Conservation (phyloP, 75 land plant species). For the Pinus tabuliformis region DNA sequence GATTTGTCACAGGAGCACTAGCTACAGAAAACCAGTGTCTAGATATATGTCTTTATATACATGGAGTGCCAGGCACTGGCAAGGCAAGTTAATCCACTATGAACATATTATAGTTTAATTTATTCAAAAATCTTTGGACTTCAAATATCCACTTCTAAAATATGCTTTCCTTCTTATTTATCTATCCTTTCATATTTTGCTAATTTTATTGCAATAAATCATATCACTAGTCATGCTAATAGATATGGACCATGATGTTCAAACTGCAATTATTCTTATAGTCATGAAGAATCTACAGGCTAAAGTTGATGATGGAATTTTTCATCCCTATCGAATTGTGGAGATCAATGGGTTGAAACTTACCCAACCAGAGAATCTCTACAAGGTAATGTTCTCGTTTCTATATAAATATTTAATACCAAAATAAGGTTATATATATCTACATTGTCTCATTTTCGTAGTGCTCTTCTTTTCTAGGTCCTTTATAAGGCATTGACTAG, state of each 20-base stretch:
- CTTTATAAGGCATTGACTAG: slow-evolving; percentile 94
- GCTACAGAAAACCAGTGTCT: slow-evolving; percentile 72
- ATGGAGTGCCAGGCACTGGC: slow-evolving; percentile 99
- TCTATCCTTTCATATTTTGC: neutral
- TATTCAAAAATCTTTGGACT: neutral
- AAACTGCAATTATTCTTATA: slow-evolving; percentile 93
- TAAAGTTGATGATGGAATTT: slow-evolving; percentile 59
- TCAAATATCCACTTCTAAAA: neutral
- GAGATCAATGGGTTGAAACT: slow-evolving; percentile 94
- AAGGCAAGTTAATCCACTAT: slow-evolving; percentile 54
- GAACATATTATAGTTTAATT: neutral
- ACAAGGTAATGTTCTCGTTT: slow-evolving; percentile 42
- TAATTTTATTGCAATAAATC: neutral
- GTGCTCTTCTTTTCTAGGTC: slow-evolving; percentile 43
- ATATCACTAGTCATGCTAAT: neutral
- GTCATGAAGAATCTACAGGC: slow-evolving; percentile 77
- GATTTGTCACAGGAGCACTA: slow-evolving; percentile 86
- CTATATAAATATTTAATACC: slow-evolving; percentile 2
- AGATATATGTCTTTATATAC: slow-evolving; percentile 94
- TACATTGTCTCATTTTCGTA: neutral
- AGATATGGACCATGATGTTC: slow-evolving; percentile 15
- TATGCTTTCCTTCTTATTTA: neutral
- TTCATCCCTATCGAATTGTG: slow-evolving; percentile 79
- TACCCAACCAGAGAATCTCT: slow-evolving; percentile 88
- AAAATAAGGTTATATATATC: neutral